Conservation (phyloP, 192 early-diverging fungal genomes). For the Backusella tarrabulga region DNA sequence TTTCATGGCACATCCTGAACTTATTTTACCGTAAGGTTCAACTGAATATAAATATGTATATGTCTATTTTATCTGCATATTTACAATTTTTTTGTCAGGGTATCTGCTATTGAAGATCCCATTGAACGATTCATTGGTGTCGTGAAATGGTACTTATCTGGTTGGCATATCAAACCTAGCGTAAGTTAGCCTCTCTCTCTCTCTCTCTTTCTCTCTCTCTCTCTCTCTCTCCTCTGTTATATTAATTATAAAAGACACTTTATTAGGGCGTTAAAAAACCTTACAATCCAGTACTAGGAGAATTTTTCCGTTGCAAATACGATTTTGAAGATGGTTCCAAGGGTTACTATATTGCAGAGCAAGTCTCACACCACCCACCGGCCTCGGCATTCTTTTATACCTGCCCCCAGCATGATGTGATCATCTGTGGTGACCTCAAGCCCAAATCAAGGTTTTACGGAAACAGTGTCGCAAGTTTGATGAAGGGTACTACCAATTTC, state of each 20-base stretch:
- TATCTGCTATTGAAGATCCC: conserved; percentile 63
- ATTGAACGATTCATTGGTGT: conserved; percentile 80
- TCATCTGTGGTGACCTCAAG: conserved; percentile 74
- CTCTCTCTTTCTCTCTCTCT: not conserved
- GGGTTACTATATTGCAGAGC: conserved; percentile 83
- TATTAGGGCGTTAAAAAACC: conserved; percentile 87
- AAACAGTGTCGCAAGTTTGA: conserved; percentile 88
- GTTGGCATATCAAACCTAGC: conserved; percentile 93
- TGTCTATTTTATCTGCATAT: too few relatives aligned
- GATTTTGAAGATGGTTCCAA: conserved; percentile 64
- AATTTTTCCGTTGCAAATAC: conserved; percentile 84
- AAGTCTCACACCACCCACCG: conserved; percentile 94
- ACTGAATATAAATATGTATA: too few relatives aligned
- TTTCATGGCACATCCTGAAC: conserved; percentile 91
- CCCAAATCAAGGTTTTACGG: conserved; percentile 88
- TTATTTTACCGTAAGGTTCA: conserved; percentile 64
- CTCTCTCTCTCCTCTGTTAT: not conserved
- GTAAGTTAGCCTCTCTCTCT: conserved; percentile 37
- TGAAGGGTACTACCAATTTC: conserved; percentile 70
- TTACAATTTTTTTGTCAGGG: not conserved
- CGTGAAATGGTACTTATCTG: conserved; percentile 83
- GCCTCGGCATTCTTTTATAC: conserved; percentile 82
- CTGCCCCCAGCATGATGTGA: conserved; percentile 77
- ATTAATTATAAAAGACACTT: not conserved
- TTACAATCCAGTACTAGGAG: conserved; percentile 92